A percentile compares a stretch with the other conserved stretches of the same genome.
These are phyloP conservation scores for Senecio squalidus DNA, from an alignment of 140 eudicot genomes.

Conservation along the genomic window DNA sequence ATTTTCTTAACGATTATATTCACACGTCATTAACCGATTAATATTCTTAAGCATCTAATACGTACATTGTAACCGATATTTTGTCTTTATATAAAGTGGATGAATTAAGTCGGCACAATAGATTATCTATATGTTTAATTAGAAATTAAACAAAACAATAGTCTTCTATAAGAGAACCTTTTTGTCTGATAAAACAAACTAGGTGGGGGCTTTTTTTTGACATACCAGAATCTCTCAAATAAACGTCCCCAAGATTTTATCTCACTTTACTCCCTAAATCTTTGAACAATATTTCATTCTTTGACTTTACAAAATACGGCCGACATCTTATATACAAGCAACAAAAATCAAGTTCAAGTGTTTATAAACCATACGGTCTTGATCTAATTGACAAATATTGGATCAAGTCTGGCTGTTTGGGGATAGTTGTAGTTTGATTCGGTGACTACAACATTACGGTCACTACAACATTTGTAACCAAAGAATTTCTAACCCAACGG, in stretches of 20 bases:
- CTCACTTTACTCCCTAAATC: conserved; percentile 21
- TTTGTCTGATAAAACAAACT: conserved; percentile 13
- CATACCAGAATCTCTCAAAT: conserved; percentile 9
- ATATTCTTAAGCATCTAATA: conserved; percentile 18
- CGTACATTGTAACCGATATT: conserved; percentile 20
- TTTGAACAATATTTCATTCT: conserved; percentile 24
- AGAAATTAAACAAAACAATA: not conserved
- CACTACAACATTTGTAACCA: no score
- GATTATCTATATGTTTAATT: not conserved
- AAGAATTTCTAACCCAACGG: no score
- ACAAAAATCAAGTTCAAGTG: not conserved
- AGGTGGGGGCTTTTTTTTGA: conserved; percentile 17
- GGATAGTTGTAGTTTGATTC: no score
- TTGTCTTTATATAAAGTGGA: conserved; percentile 11
- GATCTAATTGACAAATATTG: no score
- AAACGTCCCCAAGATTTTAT: conserved; percentile 24
- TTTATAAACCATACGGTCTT: no score
- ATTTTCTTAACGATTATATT: not conserved
- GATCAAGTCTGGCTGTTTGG: not conserved
- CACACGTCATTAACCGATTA: conserved; percentile 14
- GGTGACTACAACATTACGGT: no score
- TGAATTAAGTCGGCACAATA: conserved; percentile 6
- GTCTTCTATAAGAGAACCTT: conserved; percentile 7
- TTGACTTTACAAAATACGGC: conserved; percentile 18
- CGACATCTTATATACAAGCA: conserved; percentile 3